Conservation (phyloP, 2,329 filamentous ascomycete genomes). For the Aurifilum marmelostoma region DNA sequence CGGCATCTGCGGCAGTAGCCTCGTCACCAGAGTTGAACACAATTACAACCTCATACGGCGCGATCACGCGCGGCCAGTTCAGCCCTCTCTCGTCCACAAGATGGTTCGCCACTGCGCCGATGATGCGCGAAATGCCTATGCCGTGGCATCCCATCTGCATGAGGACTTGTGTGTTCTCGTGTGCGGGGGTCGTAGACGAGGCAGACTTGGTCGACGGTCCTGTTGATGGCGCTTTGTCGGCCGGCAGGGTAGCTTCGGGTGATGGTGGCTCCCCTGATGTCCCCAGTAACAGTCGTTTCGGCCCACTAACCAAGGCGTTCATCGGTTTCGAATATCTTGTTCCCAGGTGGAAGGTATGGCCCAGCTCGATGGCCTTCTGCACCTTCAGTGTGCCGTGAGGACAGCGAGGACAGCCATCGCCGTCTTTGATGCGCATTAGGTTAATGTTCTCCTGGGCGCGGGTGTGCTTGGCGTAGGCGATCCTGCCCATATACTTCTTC, state of each 20-base stretch:
- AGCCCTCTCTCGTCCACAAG: conserved; percentile 73
- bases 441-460: conserved; percentile 48
- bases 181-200: conserved; percentile 29
- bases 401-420: conserved; percentile 77
- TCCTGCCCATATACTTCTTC: neutral
- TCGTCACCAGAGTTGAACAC: conserved; percentile 51
- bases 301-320: conserved; percentile 61
- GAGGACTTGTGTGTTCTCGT: conserved; percentile 44
- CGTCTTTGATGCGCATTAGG: conserved; percentile 66
- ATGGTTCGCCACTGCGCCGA: conserved; percentile 82
- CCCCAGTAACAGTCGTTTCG: conserved; percentile 33
- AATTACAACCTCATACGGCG: conserved; percentile 79
- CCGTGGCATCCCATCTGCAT: conserved; percentile 97
- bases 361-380: conserved; percentile 81
- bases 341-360: conserved; percentile 93
- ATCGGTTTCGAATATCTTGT: conserved; percentile 84
- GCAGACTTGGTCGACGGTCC: conserved; percentile 24
- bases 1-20: conserved; percentile 51
- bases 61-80: conserved; percentile 85
- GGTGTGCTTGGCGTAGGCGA: conserved; percentile 32
- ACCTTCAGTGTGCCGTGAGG: conserved; percentile 62
- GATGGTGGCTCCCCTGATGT: neutral
- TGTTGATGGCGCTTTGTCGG: neutral
- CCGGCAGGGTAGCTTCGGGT: neutral
- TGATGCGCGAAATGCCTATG: conserved; percentile 88